Base-by-base conservation (phyloP, 2,329 filamentous ascomycete species). In the Tympanopsis confertula region DNA sequence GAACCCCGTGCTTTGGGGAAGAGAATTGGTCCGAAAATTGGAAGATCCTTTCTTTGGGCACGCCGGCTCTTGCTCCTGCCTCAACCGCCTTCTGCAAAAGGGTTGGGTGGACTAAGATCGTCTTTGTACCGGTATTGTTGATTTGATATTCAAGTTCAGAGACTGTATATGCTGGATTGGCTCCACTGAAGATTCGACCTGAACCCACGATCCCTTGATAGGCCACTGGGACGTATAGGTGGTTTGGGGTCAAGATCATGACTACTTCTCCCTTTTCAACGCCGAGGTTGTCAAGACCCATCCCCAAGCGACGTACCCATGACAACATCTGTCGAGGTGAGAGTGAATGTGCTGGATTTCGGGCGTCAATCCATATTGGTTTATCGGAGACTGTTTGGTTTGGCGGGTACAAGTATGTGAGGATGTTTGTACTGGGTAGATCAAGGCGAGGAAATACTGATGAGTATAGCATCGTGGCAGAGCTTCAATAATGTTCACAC, bases 321-420 rank as follows among this genome's bases (percentile, higher is more conserved):
- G 54, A 47, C 20, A 74, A 46, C 18, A 65, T 50, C 45, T 71
- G 58, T 20, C 53, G 55, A 1, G 67, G 63, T 1, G 68, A 70
- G 5, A 75, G 52, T 36, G 53, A 60, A 17, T 58, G 54, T 5
- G 46, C 44, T 3, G 63, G 52, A 36, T 72, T 55, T 38, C 59
- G 60, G 29, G 66, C 61, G 49, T 76, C 67, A 38, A 69, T 59
- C 69, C 69, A 76, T 42, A 74, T 52, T 5, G 70, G 67, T 26
- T 65, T 56, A 37, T 66, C 53, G 20, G 65, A 61, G 15, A 55
- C 50, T 13, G 47, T 39, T 38, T 51, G 39, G 19, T 40, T 41
- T 3, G 46, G 30, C 17, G 53, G 53, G 29, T 61, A 62, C 29
- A 62, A 43, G 41, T 61, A 59, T 22, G 45, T 51, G 26, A 62